Conservation (phyloP, 1,284 basidiomycete species). For the Spongiforma sp. region DNA sequence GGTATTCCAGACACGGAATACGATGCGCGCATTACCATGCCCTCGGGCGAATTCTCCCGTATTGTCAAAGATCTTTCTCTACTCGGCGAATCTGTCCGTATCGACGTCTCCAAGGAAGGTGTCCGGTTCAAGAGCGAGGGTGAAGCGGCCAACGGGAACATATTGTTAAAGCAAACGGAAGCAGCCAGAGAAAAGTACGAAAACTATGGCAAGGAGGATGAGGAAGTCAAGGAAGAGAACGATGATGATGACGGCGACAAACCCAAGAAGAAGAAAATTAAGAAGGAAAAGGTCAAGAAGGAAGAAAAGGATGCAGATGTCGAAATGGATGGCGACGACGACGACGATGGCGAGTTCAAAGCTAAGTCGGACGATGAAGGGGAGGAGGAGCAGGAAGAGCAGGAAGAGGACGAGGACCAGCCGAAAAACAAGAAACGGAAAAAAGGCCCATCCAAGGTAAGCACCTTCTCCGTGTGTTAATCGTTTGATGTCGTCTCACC, state of each 20-base stretch:
- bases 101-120: slow-evolving; percentile 97
- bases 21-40: slow-evolving; percentile 92
- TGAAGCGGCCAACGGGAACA: slow-evolving; percentile 91
- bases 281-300: slow-evolving; percentile 51
- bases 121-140: slow-evolving; percentile 95
- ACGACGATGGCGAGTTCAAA: slow-evolving; percentile 47
- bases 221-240: slow-evolving; percentile 50
- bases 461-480: slow-evolving; percentile 11
- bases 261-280: slow-evolving; percentile 49
- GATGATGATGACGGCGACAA: slow-evolving; percentile 44
- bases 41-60: slow-evolving; percentile 86
- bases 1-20: slow-evolving; percentile 99
- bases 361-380: slow-evolving; percentile 55
- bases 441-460: slow-evolving; percentile 54
- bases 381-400: slow-evolving; percentile 58
- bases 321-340: slow-evolving; percentile 46
- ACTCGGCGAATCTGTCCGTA: slow-evolving; percentile 94
- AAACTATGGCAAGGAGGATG: slow-evolving; percentile 54
- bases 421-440: slow-evolving; percentile 69
- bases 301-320: slow-evolving; percentile 50
- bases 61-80: slow-evolving; percentile 95
- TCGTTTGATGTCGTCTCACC: background rate
- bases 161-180: slow-evolving; percentile 81
- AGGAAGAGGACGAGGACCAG: slow-evolving; percentile 55
- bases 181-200: slow-evolving; percentile 49